Evolutionary conservation across 495 filamentous ascomycete genomes (phyloP), one percentile per base, ranked within the genome.

Genomic region (Trichodelitschia bisporula): DNA sequence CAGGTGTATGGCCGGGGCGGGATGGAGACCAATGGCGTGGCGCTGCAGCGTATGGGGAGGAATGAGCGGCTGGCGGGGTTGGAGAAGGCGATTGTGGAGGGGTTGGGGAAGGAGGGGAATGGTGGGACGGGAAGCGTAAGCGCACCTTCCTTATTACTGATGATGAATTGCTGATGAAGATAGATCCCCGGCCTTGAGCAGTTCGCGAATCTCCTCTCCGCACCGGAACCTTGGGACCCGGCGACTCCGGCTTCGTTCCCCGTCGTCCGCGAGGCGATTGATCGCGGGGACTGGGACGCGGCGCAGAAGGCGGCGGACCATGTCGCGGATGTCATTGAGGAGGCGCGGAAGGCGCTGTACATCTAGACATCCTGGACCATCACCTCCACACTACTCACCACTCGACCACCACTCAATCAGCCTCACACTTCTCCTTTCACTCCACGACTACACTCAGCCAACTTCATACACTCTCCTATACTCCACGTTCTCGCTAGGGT

Each of bases 151-250:
- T 8, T 6, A 8, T 6, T 29, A 29, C 27, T 28, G 9, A 19
- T 25, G 10, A 8, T 36, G 2, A 26, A 15, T 16, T 12, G 18
- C 28, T n/a, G 1, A 16, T 18, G n/a, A n/a, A n/a, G n/a, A n/a
- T 36, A 86, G 75, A 58, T 91, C 17, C 82, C 79, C 18, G 77
- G 77, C 43, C 68, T 86, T 36, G 76, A 76, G 15, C 89, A 93
- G 54, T 97, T 79, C 59, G 91, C 86, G 47, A 89, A 97, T 53
- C 64, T 91, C 41, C 39, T 97, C 30, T 86, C 78, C 41, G 82
- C 70, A 0, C 86, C 86, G 10, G 65, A 79, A 44, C 51, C 64
- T 4, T 83, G 79, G 76, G 69, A 68, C 28, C 69, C 69, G 30
- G 68, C 76, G 46, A 69, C 79, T 29, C 62, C 67, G 27, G 63